Percentiles rank a stretch among this genome's conserved stretches.
These are phyloP conservation scores for Marasmius oreades DNA, from an alignment of 1,284 basidiomycete species.

Conservation along the genomic window DNA sequence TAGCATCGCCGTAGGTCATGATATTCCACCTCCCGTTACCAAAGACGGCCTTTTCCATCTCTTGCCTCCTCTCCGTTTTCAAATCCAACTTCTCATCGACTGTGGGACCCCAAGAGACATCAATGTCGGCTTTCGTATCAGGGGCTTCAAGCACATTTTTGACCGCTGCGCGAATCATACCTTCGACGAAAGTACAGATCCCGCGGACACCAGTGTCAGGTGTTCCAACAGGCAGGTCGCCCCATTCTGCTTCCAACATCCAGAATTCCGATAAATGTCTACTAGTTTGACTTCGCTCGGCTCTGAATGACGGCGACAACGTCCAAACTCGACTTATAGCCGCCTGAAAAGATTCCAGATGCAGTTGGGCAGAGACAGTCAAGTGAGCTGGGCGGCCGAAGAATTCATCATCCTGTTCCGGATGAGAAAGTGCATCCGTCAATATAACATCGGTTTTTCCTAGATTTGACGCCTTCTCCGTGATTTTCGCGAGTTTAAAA, in stretches of 20 bases:
- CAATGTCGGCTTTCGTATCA: constrained; percentile 26
- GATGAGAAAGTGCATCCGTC: constrained; percentile 10
- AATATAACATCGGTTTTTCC: constrained; percentile 19
- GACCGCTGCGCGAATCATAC: constrained; percentile 50
- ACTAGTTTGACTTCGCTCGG: constrained; percentile 84
- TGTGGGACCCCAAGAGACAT: constrained; percentile 29
- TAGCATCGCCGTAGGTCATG: constrained; percentile 79
- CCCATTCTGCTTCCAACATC: constrained; percentile 96
- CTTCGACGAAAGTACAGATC: constrained; percentile 74
- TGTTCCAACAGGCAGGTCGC: constrained; percentile 42
- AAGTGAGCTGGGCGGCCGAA: constrained; percentile 79
- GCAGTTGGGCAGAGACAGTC: constrained; percentile 93
- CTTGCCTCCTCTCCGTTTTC: constrained; percentile 12
- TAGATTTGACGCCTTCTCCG: constrained; percentile 21
- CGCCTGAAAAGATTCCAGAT: constrained; percentile 85
- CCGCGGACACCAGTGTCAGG: constrained; percentile 35
- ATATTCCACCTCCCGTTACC: constrained; percentile 53
- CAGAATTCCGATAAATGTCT: constrained; percentile 98
- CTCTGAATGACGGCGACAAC: constrained; percentile 89
- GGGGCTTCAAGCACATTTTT: constrained; percentile 20
- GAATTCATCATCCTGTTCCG: constrained; percentile 43
- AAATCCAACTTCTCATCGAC: constrained; percentile 28
- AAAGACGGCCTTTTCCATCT: constrained; percentile 33
- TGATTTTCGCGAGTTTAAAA: constrained; percentile 61
- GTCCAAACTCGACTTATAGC: constrained; percentile 86